phyloP scores from a whole-genome alignment of 495 filamentous ascomycete species.

The Paragyromitra xinjiangensis region DNA sequence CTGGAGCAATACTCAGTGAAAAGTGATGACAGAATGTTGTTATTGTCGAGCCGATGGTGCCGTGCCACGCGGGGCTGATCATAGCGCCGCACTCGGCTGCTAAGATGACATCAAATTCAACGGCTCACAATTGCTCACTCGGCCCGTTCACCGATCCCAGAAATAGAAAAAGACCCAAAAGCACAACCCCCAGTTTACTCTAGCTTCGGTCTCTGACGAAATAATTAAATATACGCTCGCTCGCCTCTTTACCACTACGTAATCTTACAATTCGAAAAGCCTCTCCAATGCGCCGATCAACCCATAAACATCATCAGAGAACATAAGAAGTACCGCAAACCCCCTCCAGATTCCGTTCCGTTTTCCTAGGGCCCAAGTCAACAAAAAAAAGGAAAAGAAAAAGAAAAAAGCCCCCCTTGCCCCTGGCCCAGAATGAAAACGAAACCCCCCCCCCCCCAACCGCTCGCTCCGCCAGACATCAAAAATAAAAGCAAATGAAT shows the following conservation, averaged over 20 bases:
- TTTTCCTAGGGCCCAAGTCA: constrained; percentile 30
- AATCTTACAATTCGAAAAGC: constrained; percentile 38
- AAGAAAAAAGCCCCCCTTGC: constrained; percentile 17
- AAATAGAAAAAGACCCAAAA: not conserved
- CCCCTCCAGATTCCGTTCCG: constrained; percentile 22
- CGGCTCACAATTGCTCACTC: constrained; percentile 39
- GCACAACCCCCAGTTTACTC: not conserved
- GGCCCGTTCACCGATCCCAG: not conserved
- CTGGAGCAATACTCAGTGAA: not conserved
- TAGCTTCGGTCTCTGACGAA: constrained; percentile 1
- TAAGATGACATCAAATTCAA: constrained; percentile 2
- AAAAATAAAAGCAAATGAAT: not conserved
- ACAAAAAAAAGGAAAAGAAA: constrained; percentile 24
- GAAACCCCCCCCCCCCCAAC: not conserved
- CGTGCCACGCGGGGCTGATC: not conserved
- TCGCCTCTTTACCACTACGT: constrained; percentile 10
- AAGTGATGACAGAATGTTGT: not conserved
- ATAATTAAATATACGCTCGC: constrained; percentile 37
- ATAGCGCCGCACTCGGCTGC: constrained; percentile 1
- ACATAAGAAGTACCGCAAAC: constrained; percentile 26
- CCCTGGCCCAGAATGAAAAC: constrained; percentile 20
- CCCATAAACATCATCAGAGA: constrained; percentile 46
- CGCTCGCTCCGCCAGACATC: constrained; percentile 4
- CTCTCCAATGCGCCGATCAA: constrained; percentile 40
- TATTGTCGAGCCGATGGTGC: not conserved